These are phyloP conservation scores for Cucurbita maxima DNA, from an alignment of 306 rosid species.

Conservation along the genomic window DNA sequence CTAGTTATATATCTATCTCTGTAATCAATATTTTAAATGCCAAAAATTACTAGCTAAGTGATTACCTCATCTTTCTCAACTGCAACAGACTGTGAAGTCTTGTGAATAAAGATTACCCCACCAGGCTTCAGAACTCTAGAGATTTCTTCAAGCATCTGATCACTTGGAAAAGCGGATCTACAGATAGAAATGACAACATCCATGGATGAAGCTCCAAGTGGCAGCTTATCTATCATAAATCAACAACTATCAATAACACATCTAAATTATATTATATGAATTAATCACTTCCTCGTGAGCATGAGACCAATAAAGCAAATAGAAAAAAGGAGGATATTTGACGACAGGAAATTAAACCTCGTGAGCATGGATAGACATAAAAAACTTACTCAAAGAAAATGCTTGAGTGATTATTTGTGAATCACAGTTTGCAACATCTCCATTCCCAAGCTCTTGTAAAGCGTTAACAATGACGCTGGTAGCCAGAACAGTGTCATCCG, in stretches of 20 bases:
- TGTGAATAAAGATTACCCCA: slow-evolving; percentile 39
- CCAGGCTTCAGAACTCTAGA: slow-evolving; percentile 59
- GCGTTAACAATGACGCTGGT: background rate
- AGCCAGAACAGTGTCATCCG: background rate
- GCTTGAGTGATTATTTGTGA: slow-evolving; percentile 9
- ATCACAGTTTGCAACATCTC: background rate
- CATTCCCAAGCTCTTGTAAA: slow-evolving; percentile 4
- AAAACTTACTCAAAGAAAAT: background rate
- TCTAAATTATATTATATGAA: background rate
- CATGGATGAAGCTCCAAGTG: slow-evolving; percentile 50
- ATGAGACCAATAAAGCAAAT: background rate
- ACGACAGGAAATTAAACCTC: background rate
- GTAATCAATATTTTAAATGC: background rate
- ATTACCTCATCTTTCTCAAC: slow-evolving; percentile 3
- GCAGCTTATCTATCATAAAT: slow-evolving; percentile 41
- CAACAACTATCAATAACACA: background rate
- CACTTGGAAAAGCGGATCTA: slow-evolving; percentile 35
- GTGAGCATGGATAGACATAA: background rate
- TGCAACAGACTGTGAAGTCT: slow-evolving; percentile 26
- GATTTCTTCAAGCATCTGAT: slow-evolving; percentile 43
- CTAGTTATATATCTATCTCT: slow-evolving; percentile 11
- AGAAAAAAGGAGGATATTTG: background rate
- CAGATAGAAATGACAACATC: slow-evolving; percentile 34
- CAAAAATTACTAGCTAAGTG: background rate
- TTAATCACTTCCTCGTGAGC: background rate